phyloP scores from a whole-genome alignment of 441 rosid species.

The Brassica balearica region DNA sequence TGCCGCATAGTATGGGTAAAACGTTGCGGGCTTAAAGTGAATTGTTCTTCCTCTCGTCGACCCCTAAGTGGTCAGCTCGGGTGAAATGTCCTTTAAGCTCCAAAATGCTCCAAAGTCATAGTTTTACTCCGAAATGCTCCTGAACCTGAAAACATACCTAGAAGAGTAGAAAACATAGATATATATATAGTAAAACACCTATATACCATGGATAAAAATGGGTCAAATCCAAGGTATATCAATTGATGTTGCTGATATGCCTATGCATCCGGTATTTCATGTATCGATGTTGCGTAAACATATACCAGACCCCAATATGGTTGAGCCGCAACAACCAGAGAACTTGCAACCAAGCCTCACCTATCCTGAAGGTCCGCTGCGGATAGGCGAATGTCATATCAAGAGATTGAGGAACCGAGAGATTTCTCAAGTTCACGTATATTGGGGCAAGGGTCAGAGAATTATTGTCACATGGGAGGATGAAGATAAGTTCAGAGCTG shows the following conservation, averaged over 20 bases:
- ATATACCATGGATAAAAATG: too few relatives aligned
- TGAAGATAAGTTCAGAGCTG: neutral
- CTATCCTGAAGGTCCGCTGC: neutral
- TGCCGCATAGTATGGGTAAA: too few relatives aligned
- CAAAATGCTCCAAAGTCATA: too few relatives aligned
- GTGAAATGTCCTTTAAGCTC: too few relatives aligned
- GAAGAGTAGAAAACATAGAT: too few relatives aligned
- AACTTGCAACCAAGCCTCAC: neutral
- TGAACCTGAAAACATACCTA: too few relatives aligned
- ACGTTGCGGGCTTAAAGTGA: too few relatives aligned
- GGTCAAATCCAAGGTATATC: too few relatives aligned
- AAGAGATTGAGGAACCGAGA: neutral
- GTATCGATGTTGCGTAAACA: neutral
- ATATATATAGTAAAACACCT: too few relatives aligned
- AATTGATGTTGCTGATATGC: neutral
- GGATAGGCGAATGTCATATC: neutral
- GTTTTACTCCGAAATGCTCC: too few relatives aligned
- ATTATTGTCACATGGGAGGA: neutral
- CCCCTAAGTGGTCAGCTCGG: too few relatives aligned
- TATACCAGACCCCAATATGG: neutral
- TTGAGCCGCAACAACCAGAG: neutral
- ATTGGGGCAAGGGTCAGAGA: neutral
- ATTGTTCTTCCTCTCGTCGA: too few relatives aligned
- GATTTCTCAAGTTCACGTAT: neutral
- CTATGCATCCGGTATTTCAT: neutral